A percentile compares a stretch with the other conserved stretches of the same genome.
Conservation (phyloP, 164 flowering plant species). For the Stephania japonica region DNA sequence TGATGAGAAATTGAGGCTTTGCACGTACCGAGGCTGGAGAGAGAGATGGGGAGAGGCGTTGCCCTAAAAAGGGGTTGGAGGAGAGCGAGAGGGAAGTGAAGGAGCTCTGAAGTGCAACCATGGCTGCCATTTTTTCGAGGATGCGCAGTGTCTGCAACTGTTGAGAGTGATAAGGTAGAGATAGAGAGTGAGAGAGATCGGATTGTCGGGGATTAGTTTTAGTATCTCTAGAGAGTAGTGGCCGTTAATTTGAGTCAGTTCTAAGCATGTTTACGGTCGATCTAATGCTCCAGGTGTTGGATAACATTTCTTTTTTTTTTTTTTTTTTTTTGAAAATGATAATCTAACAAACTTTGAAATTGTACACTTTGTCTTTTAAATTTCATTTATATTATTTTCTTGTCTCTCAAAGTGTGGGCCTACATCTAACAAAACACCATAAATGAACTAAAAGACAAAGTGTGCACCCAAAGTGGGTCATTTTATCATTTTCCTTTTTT, state of each 20-base stretch:
- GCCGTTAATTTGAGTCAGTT: neutral
- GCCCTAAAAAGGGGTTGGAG: conserved; percentile 74
- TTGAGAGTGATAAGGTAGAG: neutral
- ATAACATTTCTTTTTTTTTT: neutral
- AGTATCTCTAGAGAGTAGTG: neutral
- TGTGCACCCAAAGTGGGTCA: too few species aligned
- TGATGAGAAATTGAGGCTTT: neutral
- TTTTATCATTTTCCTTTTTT: too few species aligned
- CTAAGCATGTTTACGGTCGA: neutral
- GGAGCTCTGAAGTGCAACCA: conserved; percentile 80
- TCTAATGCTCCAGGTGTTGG: neutral
- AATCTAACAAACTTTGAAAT: too few species aligned
- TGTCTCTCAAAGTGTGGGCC: too few species aligned
- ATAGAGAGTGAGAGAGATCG: neutral
- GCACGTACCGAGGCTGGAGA: conserved; percentile 31
- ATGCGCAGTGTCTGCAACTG: conserved; percentile 10
- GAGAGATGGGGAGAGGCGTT: conserved; percentile 46
- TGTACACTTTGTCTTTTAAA: too few species aligned
- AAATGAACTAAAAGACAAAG: too few species aligned
- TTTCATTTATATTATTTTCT: too few species aligned
- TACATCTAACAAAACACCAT: too few species aligned
- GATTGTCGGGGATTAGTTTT: neutral
- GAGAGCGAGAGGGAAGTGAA: conserved; percentile 67
- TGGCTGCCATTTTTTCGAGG: conserved; percentile 40
- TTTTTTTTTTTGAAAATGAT: too few species aligned